Conservation (phyloP, 192 early-diverging fungal species). For the Pecoramyces ruminantium region DNA sequence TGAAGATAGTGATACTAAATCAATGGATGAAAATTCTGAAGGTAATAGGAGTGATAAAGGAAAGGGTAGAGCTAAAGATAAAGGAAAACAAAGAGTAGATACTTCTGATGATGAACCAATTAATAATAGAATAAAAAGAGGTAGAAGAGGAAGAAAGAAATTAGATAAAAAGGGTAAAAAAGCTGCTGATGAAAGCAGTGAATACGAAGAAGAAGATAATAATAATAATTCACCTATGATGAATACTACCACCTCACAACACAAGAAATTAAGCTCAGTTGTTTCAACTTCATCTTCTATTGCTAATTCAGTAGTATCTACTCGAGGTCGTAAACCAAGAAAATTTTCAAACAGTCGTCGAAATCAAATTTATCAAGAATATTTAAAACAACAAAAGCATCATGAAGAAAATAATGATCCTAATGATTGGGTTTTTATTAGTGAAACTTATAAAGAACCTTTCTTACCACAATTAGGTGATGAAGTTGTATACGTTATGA, state of each 20-base stretch:
- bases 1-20: constrained; percentile 19
- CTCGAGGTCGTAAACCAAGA: neutral
- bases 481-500: constrained; percentile 26
- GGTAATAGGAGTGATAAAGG: neutral
- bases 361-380: neutral
- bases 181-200: neutral
- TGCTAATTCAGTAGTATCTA: too few species aligned
- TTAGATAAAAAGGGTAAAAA: neutral
- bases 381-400: neutral
- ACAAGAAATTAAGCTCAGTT: neutral
- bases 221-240: too few species aligned
- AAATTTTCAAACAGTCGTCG: neutral
- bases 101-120: neutral
- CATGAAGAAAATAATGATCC: neutral
- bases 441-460: constrained; percentile 8
- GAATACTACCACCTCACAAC: too few species aligned
- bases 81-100: too few species aligned
- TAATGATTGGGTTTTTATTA: neutral
- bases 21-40: neutral
- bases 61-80: too few species aligned
- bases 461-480: constrained; percentile 49
- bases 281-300: neutral
- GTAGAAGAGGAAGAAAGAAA: neutral
- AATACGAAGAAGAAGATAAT: neutral
- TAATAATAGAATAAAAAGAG: too few species aligned